phyloP scores from a whole-genome alignment of 2,329 filamentous ascomycete species.

The Laburnicola sp. region DNA sequence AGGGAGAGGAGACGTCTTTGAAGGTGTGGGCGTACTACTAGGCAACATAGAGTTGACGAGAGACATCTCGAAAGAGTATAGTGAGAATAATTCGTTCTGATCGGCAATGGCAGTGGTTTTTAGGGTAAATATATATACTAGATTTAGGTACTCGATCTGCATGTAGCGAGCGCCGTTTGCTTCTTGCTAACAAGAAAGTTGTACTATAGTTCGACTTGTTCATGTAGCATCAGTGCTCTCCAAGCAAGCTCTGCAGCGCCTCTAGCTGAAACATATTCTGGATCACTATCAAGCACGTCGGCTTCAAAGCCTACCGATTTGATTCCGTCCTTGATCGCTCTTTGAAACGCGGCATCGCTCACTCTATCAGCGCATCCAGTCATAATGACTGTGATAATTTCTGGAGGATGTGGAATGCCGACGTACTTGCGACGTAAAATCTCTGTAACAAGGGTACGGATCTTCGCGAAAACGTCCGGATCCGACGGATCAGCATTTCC shows the following conservation, averaged over 20 bases:
- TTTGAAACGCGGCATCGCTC: neutral
- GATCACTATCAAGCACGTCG: neutral
- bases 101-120: too few relatives aligned
- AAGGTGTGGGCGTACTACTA: too few relatives aligned
- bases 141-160: too few relatives aligned
- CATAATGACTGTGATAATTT: conserved; percentile 8
- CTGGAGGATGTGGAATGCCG: neutral
- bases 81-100: too few relatives aligned
- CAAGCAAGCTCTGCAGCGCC: conserved; percentile 4
- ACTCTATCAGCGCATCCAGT: conserved; percentile 1
- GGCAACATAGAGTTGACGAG: too few relatives aligned
- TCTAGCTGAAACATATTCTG: neutral
- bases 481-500: neutral
- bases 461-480: neutral
- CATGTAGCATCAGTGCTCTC: neutral
- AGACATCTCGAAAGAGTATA: too few relatives aligned
- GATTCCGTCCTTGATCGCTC: neutral
- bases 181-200: too few relatives aligned
- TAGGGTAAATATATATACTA: too few relatives aligned
- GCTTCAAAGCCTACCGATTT: neutral
- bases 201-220: neutral
- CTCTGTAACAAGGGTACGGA: neutral
- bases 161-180: too few relatives aligned
- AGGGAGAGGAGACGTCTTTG: too few relatives aligned
- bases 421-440: neutral